A percentile compares a stretch with the other conserved stretches of the same genome.
phyloP scores from a whole-genome alignment of 805 yeast species.

The Komagataella populi region DNA sequence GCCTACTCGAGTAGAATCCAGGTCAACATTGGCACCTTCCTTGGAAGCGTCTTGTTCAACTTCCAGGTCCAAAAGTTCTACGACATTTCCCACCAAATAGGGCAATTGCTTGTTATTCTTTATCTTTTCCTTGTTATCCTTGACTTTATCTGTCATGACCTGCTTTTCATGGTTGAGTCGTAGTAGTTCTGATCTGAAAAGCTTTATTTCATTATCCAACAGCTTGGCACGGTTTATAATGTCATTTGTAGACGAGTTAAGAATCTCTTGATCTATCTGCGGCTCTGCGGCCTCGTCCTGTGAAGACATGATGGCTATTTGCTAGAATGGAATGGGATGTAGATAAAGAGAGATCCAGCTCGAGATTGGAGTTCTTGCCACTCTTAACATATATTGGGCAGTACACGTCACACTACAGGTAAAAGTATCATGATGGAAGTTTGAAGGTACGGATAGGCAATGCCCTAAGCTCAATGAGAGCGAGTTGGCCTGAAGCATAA shows the following conservation, averaged over 20 bases:
- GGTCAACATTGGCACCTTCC: constrained; percentile 91
- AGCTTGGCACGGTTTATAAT: constrained; percentile 75
- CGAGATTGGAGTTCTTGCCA: neutral
- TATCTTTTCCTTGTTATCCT: constrained; percentile 92
- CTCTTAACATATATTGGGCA: neutral
- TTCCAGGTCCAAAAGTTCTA: constrained; percentile 80
- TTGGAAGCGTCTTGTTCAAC: constrained; percentile 72
- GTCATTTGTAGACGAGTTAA: constrained; percentile 66
- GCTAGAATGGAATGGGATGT: neutral
- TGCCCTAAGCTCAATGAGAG: neutral
- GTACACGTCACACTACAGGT: neutral
- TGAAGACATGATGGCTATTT: neutral
- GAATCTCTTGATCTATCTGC: constrained; percentile 72
- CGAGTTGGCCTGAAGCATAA: too few relatives aligned
- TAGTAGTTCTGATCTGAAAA: constrained; percentile 85
- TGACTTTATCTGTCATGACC: constrained; percentile 85
- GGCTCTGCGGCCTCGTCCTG: constrained; percentile 19
- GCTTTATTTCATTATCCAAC: constrained; percentile 89
- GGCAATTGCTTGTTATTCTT: constrained; percentile 93
- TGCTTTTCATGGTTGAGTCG: constrained; percentile 85
- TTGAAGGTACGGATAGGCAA: neutral
- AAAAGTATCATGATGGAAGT: neutral
- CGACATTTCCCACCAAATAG: constrained; percentile 91
- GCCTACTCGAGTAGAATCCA: constrained; percentile 83
- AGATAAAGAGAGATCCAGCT: neutral